These are phyloP conservation scores for Diaporthe aspalathi DNA, from an alignment of 2,329 filamentous ascomycete genomes.

Conservation along the genomic window DNA sequence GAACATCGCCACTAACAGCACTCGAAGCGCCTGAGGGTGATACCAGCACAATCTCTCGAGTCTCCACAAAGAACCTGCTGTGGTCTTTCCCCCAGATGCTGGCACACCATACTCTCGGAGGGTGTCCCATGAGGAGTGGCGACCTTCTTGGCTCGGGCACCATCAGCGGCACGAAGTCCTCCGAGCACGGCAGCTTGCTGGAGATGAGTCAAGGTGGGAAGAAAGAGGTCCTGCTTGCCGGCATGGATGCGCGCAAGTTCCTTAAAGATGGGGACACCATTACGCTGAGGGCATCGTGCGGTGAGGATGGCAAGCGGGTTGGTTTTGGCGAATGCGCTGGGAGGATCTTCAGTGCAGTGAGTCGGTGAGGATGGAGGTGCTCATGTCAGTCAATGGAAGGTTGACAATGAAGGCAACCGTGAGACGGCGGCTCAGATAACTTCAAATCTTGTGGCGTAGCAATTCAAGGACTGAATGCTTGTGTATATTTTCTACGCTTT, in stretches of 20 bases:
- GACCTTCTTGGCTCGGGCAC: slow-evolving; percentile 84
- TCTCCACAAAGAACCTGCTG: slow-evolving; percentile 75
- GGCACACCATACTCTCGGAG: slow-evolving; percentile 80
- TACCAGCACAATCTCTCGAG: slow-evolving; percentile 68
- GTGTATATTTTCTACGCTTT: too few species aligned
- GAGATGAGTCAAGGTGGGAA: slow-evolving; percentile 60
- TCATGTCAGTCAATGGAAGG: too few species aligned
- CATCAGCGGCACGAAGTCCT: slow-evolving; percentile 63
- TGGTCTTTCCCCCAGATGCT: slow-evolving; percentile 89
- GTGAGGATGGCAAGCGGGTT: slow-evolving; percentile 50
- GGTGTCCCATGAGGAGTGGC: slow-evolving; percentile 78
- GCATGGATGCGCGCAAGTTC: slow-evolving; percentile 56
- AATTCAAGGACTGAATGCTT: too few species aligned
- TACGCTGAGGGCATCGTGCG: slow-evolving; percentile 53
- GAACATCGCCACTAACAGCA: slow-evolving; percentile 34
- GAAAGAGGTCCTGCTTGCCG: slow-evolving; percentile 53
- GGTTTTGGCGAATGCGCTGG: slow-evolving; percentile 59
- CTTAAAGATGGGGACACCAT: slow-evolving; percentile 60
- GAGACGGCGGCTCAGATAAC: too few species aligned
- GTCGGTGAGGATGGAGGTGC: neutral
- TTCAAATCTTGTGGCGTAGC: too few species aligned
- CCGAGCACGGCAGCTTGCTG: slow-evolving; percentile 56
- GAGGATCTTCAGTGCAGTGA: slow-evolving; percentile 43
- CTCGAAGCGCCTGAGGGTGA: slow-evolving; percentile 52
- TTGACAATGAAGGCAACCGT: too few species aligned